A percentile compares a stretch with the other conserved stretches of the same genome.
Evolutionary conservation across 2,329 filamentous ascomycete species (phyloP).

Genomic region (Microdochium nivale): DNA sequence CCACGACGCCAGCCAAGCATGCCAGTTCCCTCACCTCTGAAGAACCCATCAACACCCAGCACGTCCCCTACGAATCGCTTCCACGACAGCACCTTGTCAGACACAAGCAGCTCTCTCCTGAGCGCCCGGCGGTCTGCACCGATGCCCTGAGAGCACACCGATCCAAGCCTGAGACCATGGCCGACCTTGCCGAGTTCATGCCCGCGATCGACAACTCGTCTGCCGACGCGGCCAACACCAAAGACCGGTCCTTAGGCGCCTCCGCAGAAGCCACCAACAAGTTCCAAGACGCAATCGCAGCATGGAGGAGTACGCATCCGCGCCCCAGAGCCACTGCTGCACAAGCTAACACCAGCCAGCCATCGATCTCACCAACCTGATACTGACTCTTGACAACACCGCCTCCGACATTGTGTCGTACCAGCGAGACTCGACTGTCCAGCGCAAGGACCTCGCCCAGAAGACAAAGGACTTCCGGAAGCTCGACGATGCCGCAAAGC

Average conservation of each 20-base stretch:
- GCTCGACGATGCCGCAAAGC: conserved; percentile 74
- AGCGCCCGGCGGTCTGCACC: neutral
- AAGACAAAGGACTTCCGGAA: conserved; percentile 98
- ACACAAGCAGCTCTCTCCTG: neutral
- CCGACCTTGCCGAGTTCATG: conserved; percentile 13
- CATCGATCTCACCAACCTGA: conserved; percentile 77
- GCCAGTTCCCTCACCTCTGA: neutral
- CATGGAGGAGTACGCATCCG: conserved; percentile 73
- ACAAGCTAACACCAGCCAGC: conserved; percentile 38
- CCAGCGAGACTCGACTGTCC: conserved; percentile 90
- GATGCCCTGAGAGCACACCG: neutral
- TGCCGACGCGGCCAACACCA: conserved; percentile 15
- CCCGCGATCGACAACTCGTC: conserved; percentile 9
- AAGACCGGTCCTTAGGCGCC: conserved; percentile 12
- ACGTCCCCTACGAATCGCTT: neutral
- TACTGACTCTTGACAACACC: conserved; percentile 80
- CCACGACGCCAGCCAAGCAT: neutral
- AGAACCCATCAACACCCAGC: no score
- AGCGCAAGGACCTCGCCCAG: conserved; percentile 94
- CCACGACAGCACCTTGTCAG: neutral
- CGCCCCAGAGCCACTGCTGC: conserved; percentile 1
- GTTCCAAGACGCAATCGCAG: conserved; percentile 91
- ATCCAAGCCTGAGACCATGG: conserved; percentile 7
- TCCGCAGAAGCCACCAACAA: conserved; percentile 55
- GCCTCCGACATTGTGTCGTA: conserved; percentile 93